A percentile compares a stretch with the other conserved stretches of the same genome.
These are phyloP conservation scores for Trichoderma simmonsii DNA, from an alignment of 2,329 filamentous ascomycete genomes.

Conservation along the genomic window DNA sequence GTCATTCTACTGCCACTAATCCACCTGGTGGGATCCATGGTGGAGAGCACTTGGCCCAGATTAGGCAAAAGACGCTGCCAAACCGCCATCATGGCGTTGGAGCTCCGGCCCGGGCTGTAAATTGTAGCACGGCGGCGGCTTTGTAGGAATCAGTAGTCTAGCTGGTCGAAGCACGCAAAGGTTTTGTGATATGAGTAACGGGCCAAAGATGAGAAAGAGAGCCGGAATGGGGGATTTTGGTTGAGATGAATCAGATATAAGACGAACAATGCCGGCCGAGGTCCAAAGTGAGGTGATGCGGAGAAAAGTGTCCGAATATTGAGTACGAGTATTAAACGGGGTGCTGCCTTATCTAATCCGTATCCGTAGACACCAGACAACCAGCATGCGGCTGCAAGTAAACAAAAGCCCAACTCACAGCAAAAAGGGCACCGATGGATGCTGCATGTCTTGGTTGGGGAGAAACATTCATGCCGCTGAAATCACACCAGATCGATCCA, in stretches of 20 bases:
- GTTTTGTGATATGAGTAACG: background rate
- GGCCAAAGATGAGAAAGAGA: background rate
- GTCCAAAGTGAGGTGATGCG: background rate
- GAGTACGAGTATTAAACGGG: background rate
- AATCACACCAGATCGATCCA: background rate
- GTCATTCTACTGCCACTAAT: conserved; percentile 3
- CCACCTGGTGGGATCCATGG: background rate
- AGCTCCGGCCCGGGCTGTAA: background rate
- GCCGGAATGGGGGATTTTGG: no score
- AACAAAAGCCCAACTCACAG: background rate
- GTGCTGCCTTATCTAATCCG: background rate
- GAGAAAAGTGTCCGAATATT: background rate
- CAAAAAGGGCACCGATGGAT: background rate
- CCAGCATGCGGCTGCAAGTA: background rate
- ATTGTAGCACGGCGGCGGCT: background rate
- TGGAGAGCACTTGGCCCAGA: conserved; percentile 15
- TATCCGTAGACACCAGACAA: background rate
- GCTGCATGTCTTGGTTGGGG: background rate
- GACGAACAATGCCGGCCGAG: background rate
- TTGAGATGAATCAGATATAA: background rate
- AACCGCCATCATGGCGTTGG: background rate
- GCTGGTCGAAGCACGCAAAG: background rate
- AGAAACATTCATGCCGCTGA: background rate
- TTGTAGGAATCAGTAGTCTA: background rate
- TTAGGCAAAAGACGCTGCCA: conserved; percentile 14